A percentile compares a stretch with the other conserved stretches of the same genome.
Conservation (phyloP, 768 basidiomycete genomes). For the Tricholoma bakamatsutake region DNA sequence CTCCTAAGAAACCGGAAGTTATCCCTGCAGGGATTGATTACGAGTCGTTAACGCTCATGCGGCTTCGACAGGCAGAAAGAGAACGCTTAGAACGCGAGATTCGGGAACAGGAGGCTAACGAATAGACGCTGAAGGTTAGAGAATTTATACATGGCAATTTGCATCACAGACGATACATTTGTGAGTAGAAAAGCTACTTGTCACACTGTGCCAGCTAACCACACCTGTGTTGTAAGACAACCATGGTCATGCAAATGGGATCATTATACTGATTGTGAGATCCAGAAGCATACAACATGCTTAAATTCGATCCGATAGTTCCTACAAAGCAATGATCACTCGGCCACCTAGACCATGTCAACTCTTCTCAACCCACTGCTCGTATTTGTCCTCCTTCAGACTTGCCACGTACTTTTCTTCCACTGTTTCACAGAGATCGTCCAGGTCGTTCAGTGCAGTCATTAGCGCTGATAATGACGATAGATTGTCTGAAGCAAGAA, state of each 20-base stretch:
- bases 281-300: conserved; percentile 3
- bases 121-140: conserved; percentile 10
- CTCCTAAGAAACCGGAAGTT: conserved; percentile 14
- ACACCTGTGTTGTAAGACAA: not conserved
- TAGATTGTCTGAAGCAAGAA: conserved; percentile 57
- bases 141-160: not conserved
- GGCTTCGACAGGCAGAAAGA: conserved; percentile 76
- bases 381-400: conserved; percentile 46
- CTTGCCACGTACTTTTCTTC: conserved; percentile 63
- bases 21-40: conserved; percentile 53
- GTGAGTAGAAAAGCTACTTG: not conserved
- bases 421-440: conserved; percentile 66
- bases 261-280: not conserved
- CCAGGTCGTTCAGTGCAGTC: conserved; percentile 70
- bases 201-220: not conserved
- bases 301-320: conserved; percentile 5
- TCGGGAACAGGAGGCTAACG: conserved; percentile 56
- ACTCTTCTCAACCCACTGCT: conserved; percentile 67
- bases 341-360: conserved; percentile 19
- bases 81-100: conserved; percentile 75
- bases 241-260: not conserved
- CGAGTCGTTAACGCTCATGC: conserved; percentile 74
- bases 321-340: not conserved
- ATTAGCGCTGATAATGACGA: conserved; percentile 81
- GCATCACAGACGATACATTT: not conserved